Base-by-base conservation (phyloP, 2,329 filamentous ascomycete species). In the Sporothrix humicola region DNA sequence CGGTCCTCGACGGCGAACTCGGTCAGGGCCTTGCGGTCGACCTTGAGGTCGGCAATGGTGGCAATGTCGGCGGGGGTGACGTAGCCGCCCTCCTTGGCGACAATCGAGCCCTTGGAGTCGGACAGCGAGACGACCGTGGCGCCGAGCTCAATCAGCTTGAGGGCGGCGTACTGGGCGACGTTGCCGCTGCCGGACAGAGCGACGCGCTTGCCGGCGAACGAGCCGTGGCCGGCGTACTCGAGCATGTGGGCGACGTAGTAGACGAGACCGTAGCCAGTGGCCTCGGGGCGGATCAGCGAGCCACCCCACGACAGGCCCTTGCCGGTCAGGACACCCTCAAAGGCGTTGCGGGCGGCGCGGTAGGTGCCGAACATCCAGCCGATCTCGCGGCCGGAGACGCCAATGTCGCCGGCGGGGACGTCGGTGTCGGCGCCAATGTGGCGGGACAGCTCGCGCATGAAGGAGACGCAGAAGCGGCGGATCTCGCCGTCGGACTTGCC, bases 201-300 rank as follows among this genome's bases (percentile, higher is more conserved):
- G 73, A 98, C 96, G 75, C 91, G 92, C 90, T 98, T 98, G 85
- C 94, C 95, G 76, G 89, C 84, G 86, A 97, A 97, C 78, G 88
- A 89, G 81, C 97, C 94, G 82, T 92, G 91, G 82, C 93, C 94
- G 78, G 93, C 93, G 84, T 97, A 92, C 83, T 92, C 87, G 81
- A 98, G 95, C 95, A 98, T 98, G 88, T 97, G 93, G 79, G 92
- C 88, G 81, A 97, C 93, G 83, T 97, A 97, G 90, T 98, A 98
- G 83, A 98, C 91, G 75, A 98, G 90, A 84, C 96, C 96, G 85
- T 93, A 98, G 75, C 96, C 96, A 73, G 96, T 99, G 79, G 96
- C 96, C 88, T 99, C 85, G 76, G 96, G 95, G 77, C 96, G 90
- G 86, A 98, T 98, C 85, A 98, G 86, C 81, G 89, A 93, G 80